phyloP scores from a whole-genome alignment of 345 rosid genomes.

The Populus tremula region DNA sequence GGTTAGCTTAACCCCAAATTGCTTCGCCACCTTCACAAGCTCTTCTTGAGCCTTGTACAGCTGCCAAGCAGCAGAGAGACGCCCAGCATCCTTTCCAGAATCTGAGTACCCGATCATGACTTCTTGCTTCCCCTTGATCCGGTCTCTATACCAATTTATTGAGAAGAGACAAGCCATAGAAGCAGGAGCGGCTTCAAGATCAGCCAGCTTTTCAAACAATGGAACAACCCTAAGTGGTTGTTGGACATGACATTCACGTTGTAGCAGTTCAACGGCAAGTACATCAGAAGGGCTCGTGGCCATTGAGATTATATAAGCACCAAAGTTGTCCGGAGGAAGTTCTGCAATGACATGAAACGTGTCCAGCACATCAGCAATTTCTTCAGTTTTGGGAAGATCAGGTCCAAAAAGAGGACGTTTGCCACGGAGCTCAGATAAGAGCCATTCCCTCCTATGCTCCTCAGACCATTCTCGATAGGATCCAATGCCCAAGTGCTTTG shows the following conservation, averaged over 20 bases:
- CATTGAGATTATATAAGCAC: slow-evolving; percentile 36
- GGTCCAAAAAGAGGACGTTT: slow-evolving; percentile 93
- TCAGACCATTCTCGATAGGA: slow-evolving; percentile 94
- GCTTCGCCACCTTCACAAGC: slow-evolving; percentile 79
- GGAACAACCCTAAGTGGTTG: slow-evolving; percentile 91
- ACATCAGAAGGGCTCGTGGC: slow-evolving; percentile 34
- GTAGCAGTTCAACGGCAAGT: slow-evolving; percentile 66
- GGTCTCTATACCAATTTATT: slow-evolving; percentile 82
- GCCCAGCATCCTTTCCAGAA: slow-evolving; percentile 96
- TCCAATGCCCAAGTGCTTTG: slow-evolving; percentile 78
- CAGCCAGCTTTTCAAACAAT: slow-evolving; percentile 93
- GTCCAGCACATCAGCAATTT: slow-evolving; percentile 49
- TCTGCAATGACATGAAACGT: slow-evolving; percentile 33
- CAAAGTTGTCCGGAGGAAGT: slow-evolving; percentile 32
- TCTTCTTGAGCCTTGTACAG: slow-evolving; percentile 95
- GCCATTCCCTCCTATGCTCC: slow-evolving; percentile 80
- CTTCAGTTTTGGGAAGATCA: slow-evolving; percentile 92
- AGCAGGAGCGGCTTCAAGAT: slow-evolving; percentile 95
- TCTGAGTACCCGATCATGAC: slow-evolving; percentile 99
- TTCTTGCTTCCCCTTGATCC: slow-evolving; percentile 88
- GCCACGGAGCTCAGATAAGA: slow-evolving; percentile 80
- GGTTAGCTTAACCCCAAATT: slow-evolving; percentile 80
- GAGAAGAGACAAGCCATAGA: slow-evolving; percentile 90
- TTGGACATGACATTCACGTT: slow-evolving; percentile 84
- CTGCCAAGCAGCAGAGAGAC: slow-evolving; percentile 98